Percentiles rank a stretch among this genome's conserved stretches.
Conservation (phyloP, 176 grass and related monocot genomes). For the Panicum miliaceum region DNA sequence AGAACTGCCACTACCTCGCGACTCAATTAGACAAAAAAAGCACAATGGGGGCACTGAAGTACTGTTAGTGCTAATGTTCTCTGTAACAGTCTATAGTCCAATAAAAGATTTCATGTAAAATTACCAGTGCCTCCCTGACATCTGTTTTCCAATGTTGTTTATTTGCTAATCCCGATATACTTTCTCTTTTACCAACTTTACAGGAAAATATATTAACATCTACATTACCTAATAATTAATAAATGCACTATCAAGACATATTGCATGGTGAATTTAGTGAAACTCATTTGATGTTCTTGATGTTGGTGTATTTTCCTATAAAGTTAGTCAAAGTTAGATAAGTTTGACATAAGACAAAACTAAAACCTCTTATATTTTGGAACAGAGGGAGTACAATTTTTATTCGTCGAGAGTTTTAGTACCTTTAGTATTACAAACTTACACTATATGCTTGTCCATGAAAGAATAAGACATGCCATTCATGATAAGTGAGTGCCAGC, state of each 20-base stretch:
- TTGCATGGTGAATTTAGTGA: too few relatives aligned
- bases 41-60: neutral
- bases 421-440: neutral
- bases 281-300: too few relatives aligned
- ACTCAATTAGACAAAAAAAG: neutral
- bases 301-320: too few relatives aligned
- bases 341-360: neutral
- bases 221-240: too few relatives aligned
- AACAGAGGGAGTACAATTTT: neutral
- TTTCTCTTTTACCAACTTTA: too few relatives aligned
- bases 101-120: conserved; percentile 27
- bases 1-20: neutral
- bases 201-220: too few relatives aligned
- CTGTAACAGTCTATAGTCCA: neutral
- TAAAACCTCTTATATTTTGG: neutral
- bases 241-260: too few relatives aligned
- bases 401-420: neutral
- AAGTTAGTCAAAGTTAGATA: too few relatives aligned
- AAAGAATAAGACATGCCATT: neutral
- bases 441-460: neutral
- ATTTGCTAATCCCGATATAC: too few relatives aligned
- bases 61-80: neutral
- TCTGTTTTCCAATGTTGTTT: neutral
- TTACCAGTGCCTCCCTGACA: neutral
- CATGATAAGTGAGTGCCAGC: neutral